Percentiles rank a stretch among this genome's conserved stretches.
These are phyloP conservation scores for Trichoderma sp. DNA, from an alignment of 2,329 filamentous ascomycete genomes.

Conservation along the genomic window DNA sequence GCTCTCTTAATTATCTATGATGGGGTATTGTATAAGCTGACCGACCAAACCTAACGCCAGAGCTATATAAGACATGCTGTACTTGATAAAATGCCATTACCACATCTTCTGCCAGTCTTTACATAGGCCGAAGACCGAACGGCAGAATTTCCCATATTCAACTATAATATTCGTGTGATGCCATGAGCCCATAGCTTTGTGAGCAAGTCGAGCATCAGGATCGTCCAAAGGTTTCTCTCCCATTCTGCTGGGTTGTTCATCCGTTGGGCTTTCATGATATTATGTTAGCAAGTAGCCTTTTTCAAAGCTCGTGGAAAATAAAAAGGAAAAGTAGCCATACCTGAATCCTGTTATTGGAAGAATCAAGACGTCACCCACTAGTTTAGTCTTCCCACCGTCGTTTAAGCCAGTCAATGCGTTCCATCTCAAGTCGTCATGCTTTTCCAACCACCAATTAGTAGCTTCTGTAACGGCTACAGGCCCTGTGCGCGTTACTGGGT, in stretches of 20 bases:
- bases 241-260: constrained; percentile 33
- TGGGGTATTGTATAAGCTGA: too few relatives aligned
- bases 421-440: constrained; percentile 34
- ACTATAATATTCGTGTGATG: constrained; percentile 31
- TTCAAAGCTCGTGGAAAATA: background rate
- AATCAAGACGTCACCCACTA: constrained; percentile 33
- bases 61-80: background rate
- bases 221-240: constrained; percentile 32
- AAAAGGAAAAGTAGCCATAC: constrained; percentile 7
- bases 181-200: constrained; percentile 35
- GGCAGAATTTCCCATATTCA: constrained; percentile 36
- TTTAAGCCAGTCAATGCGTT: constrained; percentile 33
- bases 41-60: background rate
- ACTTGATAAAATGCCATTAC: background rate
- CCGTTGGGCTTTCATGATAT: constrained; percentile 28
- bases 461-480: constrained; percentile 34
- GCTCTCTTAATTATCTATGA: too few relatives aligned
- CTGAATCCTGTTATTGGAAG: constrained; percentile 36
- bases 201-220: constrained; percentile 32
- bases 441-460: constrained; percentile 32
- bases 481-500: constrained; percentile 34
- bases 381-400: constrained; percentile 33
- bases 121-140: constrained; percentile 33
- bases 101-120: constrained; percentile 33
- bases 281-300: background rate